These are phyloP conservation scores for Hericium rajendrae DNA, from an alignment of 768 basidiomycete genomes.

Conservation along the genomic window DNA sequence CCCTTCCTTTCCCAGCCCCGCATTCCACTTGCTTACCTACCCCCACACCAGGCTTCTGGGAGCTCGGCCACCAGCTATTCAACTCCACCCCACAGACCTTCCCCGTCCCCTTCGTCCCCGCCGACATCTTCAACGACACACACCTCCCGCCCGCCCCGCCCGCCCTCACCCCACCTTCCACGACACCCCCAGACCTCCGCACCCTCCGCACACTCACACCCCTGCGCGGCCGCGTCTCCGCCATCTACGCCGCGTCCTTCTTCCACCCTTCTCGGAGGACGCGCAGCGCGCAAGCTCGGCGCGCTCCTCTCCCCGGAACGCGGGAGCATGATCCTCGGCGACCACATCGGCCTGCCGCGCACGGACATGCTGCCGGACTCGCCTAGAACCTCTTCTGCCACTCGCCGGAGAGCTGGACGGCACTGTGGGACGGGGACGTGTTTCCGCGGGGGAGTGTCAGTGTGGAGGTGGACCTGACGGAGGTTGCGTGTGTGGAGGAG, in stretches of 20 bases:
- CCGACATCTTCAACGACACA: constrained; percentile 39
- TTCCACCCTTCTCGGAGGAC: constrained; percentile 31
- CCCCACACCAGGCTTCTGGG: constrained; percentile 32
- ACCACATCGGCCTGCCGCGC: constrained; percentile 25
- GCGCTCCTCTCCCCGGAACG: constrained; percentile 31
- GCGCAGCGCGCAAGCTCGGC: constrained; percentile 23
- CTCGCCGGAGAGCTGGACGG: constrained; percentile 26
- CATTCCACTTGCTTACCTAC: not conserved
- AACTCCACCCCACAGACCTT: constrained; percentile 39
- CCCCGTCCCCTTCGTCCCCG: constrained; percentile 46
- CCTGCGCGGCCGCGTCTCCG: constrained; percentile 34
- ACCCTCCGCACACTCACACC: constrained; percentile 32
- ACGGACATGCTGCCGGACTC: constrained; percentile 15
- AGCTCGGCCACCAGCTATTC: constrained; percentile 46
- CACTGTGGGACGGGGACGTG: constrained; percentile 28
- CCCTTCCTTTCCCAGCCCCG: no score
- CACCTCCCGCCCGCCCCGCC: constrained; percentile 25
- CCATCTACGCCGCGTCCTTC: constrained; percentile 38
- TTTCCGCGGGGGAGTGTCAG: constrained; percentile 26
- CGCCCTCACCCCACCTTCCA: constrained; percentile 15
- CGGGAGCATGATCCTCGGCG: constrained; percentile 39
- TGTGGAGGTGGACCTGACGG: constrained; percentile 13
- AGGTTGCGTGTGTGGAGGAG: not conserved
- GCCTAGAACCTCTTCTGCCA: constrained; percentile 22
- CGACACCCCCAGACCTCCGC: constrained; percentile 14